Evolutionary conservation across 2,329 filamentous ascomycete genomes (phyloP), one percentile per base, ranked within the genome.

Genomic region (Fusarium odoratissimum): DNA sequence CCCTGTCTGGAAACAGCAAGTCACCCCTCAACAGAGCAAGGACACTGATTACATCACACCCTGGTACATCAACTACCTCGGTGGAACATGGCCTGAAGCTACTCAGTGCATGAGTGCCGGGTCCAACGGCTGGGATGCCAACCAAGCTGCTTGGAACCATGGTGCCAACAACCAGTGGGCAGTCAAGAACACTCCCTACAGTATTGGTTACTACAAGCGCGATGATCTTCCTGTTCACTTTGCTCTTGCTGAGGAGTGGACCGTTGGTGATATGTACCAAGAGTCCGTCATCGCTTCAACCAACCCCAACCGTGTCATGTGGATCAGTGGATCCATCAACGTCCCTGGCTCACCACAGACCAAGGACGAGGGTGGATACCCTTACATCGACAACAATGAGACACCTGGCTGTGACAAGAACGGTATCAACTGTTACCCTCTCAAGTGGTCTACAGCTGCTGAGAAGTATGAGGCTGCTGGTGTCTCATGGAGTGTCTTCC

Each of bases 21-120:
- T 67, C 13, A 67, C 64, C 1, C 1, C 45, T 12, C 6, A 67
- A 3, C 64, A 67, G 13, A 67, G 45, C 12, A 21, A 52, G 8
- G 40, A 52, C 3, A 67, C 64, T 5, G 35, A 52, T 3, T 37
- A 67, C 40, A 67, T 67, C 13, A 67, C 62, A 0, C 64, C 87
- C 0, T 89, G 85, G 84, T 86, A 89, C 71, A 78, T 90, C 25
- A 88, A 88, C 72, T 88, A 89, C 70, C 81, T 85, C 10, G 87
- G 86, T 5, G 86, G 85, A n/a, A 79, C 82, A 42, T 88, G 83
- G 80, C 69, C 78, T 10, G 80, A 87, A 38, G 85, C 87, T 1
- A 88, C 87, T 9, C 88, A 89, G 73, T 89, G 88, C 75, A 87
- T 88, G 82, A 68, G 79, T 8, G 84, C 85, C 11, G 88, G 87